Conservation (phyloP, 805 yeast species). For the Starmerella cellae region DNA sequence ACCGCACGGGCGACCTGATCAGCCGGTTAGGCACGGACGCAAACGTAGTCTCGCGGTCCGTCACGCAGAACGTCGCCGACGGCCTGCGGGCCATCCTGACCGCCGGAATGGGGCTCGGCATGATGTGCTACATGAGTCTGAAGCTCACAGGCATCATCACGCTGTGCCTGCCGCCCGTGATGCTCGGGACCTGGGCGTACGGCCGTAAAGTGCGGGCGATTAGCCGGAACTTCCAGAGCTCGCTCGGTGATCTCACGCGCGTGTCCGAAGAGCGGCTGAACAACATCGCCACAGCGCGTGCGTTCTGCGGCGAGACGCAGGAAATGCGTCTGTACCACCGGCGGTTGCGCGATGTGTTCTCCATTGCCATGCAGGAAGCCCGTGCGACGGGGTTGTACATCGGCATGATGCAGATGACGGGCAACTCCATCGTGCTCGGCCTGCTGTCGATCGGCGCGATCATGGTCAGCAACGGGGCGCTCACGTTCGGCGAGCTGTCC, state of each 20-base stretch:
- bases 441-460: constrained; percentile 67
- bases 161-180: constrained; percentile 68
- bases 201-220: constrained; percentile 66
- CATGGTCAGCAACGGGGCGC: constrained; percentile 61
- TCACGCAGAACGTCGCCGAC: constrained; percentile 81
- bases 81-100: constrained; percentile 76
- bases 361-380: constrained; percentile 70
- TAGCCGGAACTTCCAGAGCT: constrained; percentile 66
- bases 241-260: constrained; percentile 73
- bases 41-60: constrained; percentile 69
- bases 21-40: constrained; percentile 82
- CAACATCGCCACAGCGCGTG: constrained; percentile 76
- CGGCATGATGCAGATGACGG: constrained; percentile 71
- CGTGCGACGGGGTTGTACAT: constrained; percentile 59
- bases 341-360: constrained; percentile 51
- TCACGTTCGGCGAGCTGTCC: constrained; percentile 78
- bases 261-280: constrained; percentile 84
- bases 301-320: constrained; percentile 70
- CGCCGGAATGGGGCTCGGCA: constrained; percentile 73
- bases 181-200: constrained; percentile 64
- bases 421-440: constrained; percentile 67
- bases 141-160: constrained; percentile 73
- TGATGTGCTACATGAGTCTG: constrained; percentile 83
- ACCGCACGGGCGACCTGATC: constrained; percentile 82
- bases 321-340: constrained; percentile 65